Base-by-base conservation (phyloP, 2,329 filamentous ascomycete species). In the Alternaria infectoria region DNA sequence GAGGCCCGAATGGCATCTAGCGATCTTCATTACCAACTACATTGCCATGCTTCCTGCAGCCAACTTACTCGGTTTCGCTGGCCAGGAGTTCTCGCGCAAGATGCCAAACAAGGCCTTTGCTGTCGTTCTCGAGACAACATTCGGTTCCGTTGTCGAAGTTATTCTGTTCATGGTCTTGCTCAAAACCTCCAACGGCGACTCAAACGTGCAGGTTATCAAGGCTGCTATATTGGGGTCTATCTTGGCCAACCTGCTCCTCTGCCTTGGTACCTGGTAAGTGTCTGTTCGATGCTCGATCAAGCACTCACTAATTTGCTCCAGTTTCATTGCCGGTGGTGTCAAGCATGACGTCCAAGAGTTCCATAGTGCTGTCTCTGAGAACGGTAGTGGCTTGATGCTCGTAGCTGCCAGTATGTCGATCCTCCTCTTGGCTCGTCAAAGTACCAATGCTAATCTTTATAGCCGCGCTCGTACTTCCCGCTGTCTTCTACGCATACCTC, bases 221-320 rank as follows among this genome's bases (percentile, higher is more conserved):
- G 92, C 92, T 57, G 93, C 93, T 25, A 94, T 96, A 59, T 82
- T 96, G 0, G 93, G 93, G 36, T 95, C 92, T 0, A 91, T 96
- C 47, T 79, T 97, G 32, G 92, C 93, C 12, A 96, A 93, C 30
- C 86, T 96, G 81, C 81, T 96, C 47, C 84, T 96, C 1, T 96
- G 93, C 70, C 81, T 96, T 25, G 93, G 93, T 0, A 74, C 90
- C 56, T 96, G 92, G 57, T 59, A 54, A 54, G 57, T 49, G n/a
- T 40, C 28, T 12, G 19, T 25, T 17, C 6, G 7, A 21, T 21
- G 7, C n/a, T 26, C 5, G 3, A 3, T 50, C 13, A 11, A 45
- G 3, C 17, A 11, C 12, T 21, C 17, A 12, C 57, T 59, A 11
- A 45, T 5, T 12, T 54, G 25, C 25, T 44, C 13, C 23, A 59